Evolutionary conservation across 805 yeast species (phyloP), one percentile per base, ranked within the genome.

Genomic region (Yamadazyma scolyti): DNA sequence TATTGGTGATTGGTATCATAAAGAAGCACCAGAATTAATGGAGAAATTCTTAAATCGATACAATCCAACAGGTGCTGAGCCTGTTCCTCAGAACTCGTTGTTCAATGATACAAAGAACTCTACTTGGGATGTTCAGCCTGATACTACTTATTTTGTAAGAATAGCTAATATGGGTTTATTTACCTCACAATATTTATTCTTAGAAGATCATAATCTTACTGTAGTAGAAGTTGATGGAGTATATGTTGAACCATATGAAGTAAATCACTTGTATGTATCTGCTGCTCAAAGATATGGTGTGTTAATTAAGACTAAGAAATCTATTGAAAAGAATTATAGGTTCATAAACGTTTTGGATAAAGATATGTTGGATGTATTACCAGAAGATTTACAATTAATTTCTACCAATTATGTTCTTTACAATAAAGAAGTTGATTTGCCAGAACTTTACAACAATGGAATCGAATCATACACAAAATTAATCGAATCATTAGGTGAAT

Each of bases 21-120:
- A 71, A 27, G 56, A 58, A 30, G 68, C 80, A 19, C 64, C 65
- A 16, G 75, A 58, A 22, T 65, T 82, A 44, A 61, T 68, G 42
- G 63, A 70, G 11, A 36, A 47, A 21, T 89, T 93, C 65, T 53
- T 88, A 67, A 75, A 64, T 43, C 55, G 79, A 40, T 79, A 70
- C 66, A 93, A 93, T 61, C 98, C 98, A 37, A 86, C 96, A 7
- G 98, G 98, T 52, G 96, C 97, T 25, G 98, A 93, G 65, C 98
- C 98, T 30, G 79, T 93, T 46, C 98, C 98, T 6, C 82, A 84
- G 44, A 68, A 73, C 54, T 59, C 83, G 46, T 71, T 93, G 47
- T 68, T 88, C 57, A 90, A 90, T 64, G 87, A 88, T 53, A 80
- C 95, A 9, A 73, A 69, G 50, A 82, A 83, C 58, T 65, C 73